These are phyloP conservation scores for Kwoniella botswanensis DNA, from an alignment of 768 basidiomycete genomes.

Conservation along the genomic window DNA sequence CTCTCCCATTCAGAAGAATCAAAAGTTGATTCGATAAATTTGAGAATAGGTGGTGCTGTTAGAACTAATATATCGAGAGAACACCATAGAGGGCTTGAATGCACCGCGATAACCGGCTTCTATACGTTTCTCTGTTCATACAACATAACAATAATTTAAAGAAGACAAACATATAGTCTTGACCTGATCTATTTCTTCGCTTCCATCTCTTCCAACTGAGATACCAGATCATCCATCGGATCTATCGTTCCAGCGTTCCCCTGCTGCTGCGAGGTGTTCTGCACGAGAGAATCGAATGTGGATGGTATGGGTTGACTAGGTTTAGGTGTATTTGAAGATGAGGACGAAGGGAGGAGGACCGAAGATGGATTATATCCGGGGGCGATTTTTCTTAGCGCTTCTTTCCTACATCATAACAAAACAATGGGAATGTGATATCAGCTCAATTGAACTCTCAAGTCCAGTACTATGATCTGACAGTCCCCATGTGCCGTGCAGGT, in stretches of 20 bases:
- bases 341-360: conserved; percentile 36
- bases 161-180: too few relatives aligned
- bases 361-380: conserved; percentile 52
- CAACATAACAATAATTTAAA: not conserved
- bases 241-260: conserved; percentile 57
- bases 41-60: not conserved
- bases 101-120: not conserved
- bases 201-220: conserved; percentile 75
- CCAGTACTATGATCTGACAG: too few relatives aligned
- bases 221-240: conserved; percentile 82
- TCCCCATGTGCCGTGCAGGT: too few relatives aligned
- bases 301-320: not conserved
- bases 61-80: not conserved
- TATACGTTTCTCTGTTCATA: not conserved
- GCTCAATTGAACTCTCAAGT: too few relatives aligned
- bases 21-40: too few relatives aligned
- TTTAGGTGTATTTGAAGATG: conserved; percentile 20
- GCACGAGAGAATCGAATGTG: not conserved
- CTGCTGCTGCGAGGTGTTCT: conserved; percentile 16
- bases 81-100: not conserved
- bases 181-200: conserved; percentile 11
- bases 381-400: conserved; percentile 50
- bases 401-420: conserved; percentile 36
- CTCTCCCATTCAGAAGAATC: too few relatives aligned
- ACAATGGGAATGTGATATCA: not conserved